Evolutionary conservation across 768 basidiomycete species (phyloP).

Genomic region (Pluteus cervinus): DNA sequence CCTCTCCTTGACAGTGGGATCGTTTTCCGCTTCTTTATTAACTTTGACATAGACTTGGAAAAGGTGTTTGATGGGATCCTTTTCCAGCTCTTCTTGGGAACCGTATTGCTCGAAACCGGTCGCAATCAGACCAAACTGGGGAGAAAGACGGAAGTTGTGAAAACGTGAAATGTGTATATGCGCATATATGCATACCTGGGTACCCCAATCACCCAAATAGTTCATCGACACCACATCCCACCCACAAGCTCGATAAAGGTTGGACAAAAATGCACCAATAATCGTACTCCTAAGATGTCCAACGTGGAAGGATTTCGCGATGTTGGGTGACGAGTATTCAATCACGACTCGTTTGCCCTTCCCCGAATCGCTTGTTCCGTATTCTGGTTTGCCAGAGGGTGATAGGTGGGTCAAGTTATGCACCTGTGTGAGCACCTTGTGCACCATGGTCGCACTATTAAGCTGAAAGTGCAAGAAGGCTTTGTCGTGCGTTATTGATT

Average conservation of each 20-base stretch:
- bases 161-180: background rate
- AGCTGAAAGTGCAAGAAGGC: conserved; percentile 82
- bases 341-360: conserved; percentile 79
- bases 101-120: conserved; percentile 92
- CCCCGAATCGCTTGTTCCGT: conserved; percentile 76
- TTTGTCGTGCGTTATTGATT: conserved; percentile 62
- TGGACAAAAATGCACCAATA: conserved; percentile 91
- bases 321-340: conserved; percentile 96
- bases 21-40: conserved; percentile 73
- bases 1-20: conserved; percentile 65
- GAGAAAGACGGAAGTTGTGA: conserved; percentile 3
- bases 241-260: conserved; percentile 87
- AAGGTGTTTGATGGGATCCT: conserved; percentile 91
- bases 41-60: conserved; percentile 94
- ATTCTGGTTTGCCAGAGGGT: conserved; percentile 56
- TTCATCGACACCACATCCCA: conserved; percentile 92
- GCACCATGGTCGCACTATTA: conserved; percentile 57
- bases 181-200: conserved; percentile 56
- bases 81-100: conserved; percentile 71
- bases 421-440: conserved; percentile 66
- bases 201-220: conserved; percentile 98
- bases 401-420: conserved; percentile 63
- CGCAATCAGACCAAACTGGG: conserved; percentile 85
- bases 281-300: conserved; percentile 98
- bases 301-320: conserved; percentile 97